A percentile compares a stretch with the other conserved stretches of the same genome.
Evolutionary conservation across 768 basidiomycete genomes (phyloP).

Genomic region (Hypsizygus marmoreus): DNA sequence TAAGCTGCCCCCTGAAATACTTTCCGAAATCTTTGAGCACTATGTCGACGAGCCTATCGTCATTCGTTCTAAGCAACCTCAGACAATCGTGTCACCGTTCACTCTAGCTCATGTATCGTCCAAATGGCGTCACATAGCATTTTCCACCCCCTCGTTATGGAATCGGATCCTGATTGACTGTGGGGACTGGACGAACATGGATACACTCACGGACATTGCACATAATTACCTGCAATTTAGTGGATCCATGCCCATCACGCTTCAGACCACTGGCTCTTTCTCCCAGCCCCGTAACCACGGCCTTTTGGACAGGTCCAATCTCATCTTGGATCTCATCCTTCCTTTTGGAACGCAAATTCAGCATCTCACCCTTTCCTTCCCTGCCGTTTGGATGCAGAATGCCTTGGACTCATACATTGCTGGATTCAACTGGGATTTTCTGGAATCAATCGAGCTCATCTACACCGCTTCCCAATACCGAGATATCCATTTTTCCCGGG

Average conservation of each 20-base stretch:
- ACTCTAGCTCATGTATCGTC: slow-evolving; percentile 7
- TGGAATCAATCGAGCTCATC: slow-evolving; percentile 9
- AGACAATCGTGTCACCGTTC: slow-evolving; percentile 1
- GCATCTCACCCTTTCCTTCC: slow-evolving; percentile 13
- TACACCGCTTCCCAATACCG: background rate
- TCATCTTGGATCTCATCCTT: background rate
- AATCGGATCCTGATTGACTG: slow-evolving; percentile 11
- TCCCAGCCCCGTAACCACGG: background rate
- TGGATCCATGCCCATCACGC: background rate
- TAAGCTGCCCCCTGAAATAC: slow-evolving; percentile 9
- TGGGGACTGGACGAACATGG: slow-evolving; percentile 6
- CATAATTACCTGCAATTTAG: slow-evolving; percentile 7
- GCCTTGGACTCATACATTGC: background rate
- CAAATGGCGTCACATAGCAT: slow-evolving; percentile 10
- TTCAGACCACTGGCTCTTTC: background rate
- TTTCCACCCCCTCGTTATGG: slow-evolving; percentile 10
- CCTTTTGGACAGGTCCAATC: background rate
- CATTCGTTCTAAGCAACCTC: background rate
- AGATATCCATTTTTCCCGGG: background rate
- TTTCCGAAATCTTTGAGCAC: slow-evolving; percentile 12
- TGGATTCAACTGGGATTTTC: background rate
- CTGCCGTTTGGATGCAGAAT: slow-evolving; percentile 8
- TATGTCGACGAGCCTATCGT: background rate
- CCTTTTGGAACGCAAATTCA: slow-evolving; percentile 8
- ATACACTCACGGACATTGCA: background rate